A percentile compares a stretch with the other conserved stretches of the same genome.
Evolutionary conservation across 257 asterid species (phyloP).

Genomic region (Solanum tacnaense): DNA sequence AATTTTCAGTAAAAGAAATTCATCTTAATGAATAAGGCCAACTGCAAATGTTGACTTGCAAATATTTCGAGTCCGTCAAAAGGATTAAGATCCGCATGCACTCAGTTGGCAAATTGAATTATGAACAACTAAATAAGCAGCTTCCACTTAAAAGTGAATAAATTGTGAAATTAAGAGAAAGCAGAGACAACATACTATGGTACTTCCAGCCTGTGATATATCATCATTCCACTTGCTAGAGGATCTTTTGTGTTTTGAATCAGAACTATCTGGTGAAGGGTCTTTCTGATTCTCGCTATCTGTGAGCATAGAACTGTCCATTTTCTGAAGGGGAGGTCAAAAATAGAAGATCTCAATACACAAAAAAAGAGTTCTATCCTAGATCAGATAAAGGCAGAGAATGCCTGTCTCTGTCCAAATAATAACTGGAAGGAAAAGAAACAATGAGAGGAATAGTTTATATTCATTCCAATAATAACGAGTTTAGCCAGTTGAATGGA

Average conservation of each 20-base stretch:
- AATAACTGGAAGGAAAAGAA: background rate
- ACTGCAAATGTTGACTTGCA: background rate
- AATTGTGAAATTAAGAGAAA: background rate
- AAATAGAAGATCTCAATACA: conserved; percentile 13
- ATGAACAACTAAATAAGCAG: background rate
- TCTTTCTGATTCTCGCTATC: conserved; percentile 53
- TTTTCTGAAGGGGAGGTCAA: conserved; percentile 43
- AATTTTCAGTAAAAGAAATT: background rate
- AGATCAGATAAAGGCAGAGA: background rate
- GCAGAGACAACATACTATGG: conserved; percentile 56
- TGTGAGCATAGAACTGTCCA: conserved; percentile 56
- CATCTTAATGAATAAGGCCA: background rate
- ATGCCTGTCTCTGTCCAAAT: background rate
- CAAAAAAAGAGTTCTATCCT: background rate
- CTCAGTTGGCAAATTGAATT: background rate
- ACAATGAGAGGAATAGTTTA: background rate
- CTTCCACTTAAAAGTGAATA: background rate
- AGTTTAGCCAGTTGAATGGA: background rate
- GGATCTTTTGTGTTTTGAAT: conserved; percentile 43
- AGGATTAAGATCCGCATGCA: background rate
- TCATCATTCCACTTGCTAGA: conserved; percentile 89
- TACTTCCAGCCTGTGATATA: conserved; percentile 72
- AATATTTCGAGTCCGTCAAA: background rate
- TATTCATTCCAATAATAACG: background rate
- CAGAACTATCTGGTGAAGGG: conserved; percentile 31